A percentile compares a stretch with the other conserved stretches of the same genome.
phyloP scores from a whole-genome alignment of 2,329 filamentous ascomycete genomes.

The Trichoderma koningiopsis region DNA sequence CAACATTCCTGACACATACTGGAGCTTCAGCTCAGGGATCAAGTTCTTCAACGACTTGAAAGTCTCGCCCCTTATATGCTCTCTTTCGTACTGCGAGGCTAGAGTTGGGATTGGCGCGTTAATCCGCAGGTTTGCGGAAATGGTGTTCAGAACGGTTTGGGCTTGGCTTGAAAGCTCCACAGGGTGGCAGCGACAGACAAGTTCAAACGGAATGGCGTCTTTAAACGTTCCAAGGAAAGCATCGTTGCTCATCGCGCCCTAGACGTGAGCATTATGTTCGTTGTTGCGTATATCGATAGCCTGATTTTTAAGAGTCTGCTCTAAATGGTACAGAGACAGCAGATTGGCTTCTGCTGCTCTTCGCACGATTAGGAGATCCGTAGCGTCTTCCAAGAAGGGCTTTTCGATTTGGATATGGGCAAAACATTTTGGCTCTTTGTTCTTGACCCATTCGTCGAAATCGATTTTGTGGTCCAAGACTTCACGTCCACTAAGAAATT shows the following conservation, averaged over 20 bases:
- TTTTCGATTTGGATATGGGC: not conserved
- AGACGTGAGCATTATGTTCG: not conserved
- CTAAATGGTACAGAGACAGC: not conserved
- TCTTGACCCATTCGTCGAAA: not conserved
- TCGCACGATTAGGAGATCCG: not conserved
- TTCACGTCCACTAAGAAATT: not conserved
- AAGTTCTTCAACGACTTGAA: not conserved
- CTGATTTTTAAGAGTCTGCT: not conserved
- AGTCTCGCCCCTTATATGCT: not conserved
- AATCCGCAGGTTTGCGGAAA: not conserved
- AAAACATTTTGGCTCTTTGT: not conserved
- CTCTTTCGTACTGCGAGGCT: not conserved
- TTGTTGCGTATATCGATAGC: not conserved
- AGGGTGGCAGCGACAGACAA: too few species aligned
- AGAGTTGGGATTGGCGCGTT: not conserved
- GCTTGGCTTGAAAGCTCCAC: not conserved
- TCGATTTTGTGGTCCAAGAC: not conserved
- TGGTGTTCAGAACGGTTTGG: not conserved
- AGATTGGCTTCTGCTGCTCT: not conserved
- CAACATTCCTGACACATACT: not conserved
- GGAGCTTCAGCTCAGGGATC: conserved; percentile 1
- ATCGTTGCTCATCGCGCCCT: not conserved
- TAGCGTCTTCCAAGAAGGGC: not conserved
- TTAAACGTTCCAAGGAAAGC: conserved; percentile 6
- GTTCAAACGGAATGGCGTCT: not conserved